Base-by-base conservation (phyloP, 2,329 filamentous ascomycete species). In the Pyrenophora seminiperda region DNA sequence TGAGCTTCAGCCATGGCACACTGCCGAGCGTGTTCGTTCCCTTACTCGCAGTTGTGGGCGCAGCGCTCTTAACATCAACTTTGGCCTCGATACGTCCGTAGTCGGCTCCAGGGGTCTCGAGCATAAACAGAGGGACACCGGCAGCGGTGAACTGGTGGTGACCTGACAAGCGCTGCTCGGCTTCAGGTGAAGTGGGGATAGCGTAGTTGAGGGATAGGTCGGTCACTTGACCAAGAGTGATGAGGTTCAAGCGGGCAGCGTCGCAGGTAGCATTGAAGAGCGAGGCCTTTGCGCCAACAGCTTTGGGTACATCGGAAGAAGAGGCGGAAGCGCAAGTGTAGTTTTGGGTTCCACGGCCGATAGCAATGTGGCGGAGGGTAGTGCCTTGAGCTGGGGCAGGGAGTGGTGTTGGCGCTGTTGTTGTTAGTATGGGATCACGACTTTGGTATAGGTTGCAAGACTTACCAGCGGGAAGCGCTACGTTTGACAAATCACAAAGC, bases 321-420 rank as follows among this genome's bases (percentile, higher is more conserved):
- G 88, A 82, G 49, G 60, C 53, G 3, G 70, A 76, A 50, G 83
- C 78, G 79, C 93, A 97, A 42, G 90, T 95, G 79, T 97, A 97
- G 81, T 97, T 97, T 77, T 97, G 87, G 6, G 89, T 94, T 53
- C 93, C 93, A 36, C 90, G 87, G 65, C 93, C 93, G 55, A 97
- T 79, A 68, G 88, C 90, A 46, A 97, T 88, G 74, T 95, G 90
- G 68, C 84, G 82, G 41, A 95, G 79, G 3, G 69, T 77, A 22
- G 90, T 77, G 47, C 86, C 88, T 5, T 77, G 59, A 0, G 83
- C 75, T 11, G 85, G 84, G 6, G 78, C 57, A 11, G 88, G 85
- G 5, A 96, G 80, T 13, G 82, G 76, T 5, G 78, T 78, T 37
- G 84, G 78, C 57, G 79, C 83, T 79, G 27, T 13, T 15, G 7